A percentile compares a stretch with the other conserved stretches of the same genome.
Conservation (phyloP, 257 asterid genomes). For the Solanum arcanum region DNA sequence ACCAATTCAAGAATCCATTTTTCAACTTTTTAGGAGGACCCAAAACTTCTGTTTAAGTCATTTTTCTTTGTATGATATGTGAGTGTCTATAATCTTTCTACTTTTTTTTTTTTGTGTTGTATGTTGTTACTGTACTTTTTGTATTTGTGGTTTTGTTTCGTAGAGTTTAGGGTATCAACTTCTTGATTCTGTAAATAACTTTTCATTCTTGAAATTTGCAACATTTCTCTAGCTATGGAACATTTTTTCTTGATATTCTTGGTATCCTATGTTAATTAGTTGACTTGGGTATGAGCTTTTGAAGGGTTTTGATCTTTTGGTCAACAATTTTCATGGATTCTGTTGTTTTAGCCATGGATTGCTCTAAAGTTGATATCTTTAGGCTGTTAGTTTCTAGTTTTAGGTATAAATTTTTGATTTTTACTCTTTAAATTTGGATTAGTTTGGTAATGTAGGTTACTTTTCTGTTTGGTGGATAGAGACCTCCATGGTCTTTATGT, state of each 20-base stretch:
- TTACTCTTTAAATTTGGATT: not conserved
- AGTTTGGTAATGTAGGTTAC: not conserved
- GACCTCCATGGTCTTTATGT: not conserved
- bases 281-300: not conserved
- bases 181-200: not conserved
- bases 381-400: not conserved
- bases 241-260: not conserved
- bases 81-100: not conserved
- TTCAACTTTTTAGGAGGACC: not conserved
- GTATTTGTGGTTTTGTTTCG: not conserved
- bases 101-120: not conserved
- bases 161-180: not conserved
- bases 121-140: not conserved
- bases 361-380: not conserved
- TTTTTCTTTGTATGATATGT: not conserved
- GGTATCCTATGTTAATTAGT: not conserved
- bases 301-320: not conserved
- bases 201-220: not conserved
- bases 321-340: not conserved
- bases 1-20: not conserved
- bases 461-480: not conserved
- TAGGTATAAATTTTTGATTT: not conserved
- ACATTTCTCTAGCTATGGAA: not conserved
- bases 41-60: not conserved
- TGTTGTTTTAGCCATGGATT: not conserved